Conservation (phyloP, 2,329 filamentous ascomycete genomes). For the Tothia fuscella region DNA sequence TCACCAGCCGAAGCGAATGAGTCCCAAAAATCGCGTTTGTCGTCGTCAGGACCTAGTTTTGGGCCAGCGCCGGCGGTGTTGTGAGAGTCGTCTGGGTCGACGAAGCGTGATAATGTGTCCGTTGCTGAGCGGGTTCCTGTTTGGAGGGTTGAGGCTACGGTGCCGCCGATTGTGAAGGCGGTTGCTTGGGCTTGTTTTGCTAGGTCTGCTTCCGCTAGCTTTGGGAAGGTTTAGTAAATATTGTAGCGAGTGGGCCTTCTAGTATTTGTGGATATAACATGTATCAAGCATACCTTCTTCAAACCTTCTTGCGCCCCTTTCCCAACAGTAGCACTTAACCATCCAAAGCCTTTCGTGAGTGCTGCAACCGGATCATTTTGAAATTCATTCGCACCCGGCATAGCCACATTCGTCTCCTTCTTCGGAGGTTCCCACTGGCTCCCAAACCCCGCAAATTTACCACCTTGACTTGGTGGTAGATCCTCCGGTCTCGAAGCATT, state of each 20-base stretch:
- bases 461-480: constrained; percentile 77
- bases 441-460: constrained; percentile 86
- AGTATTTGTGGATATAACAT: background rate
- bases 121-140: constrained; percentile 60
- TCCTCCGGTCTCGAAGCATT: constrained; percentile 66
- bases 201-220: constrained; percentile 60
- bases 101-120: constrained; percentile 73
- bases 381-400: constrained; percentile 64
- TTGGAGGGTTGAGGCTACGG: constrained; percentile 32
- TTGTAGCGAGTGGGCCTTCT: background rate
- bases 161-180: constrained; percentile 44
- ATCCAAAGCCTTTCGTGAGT: constrained; percentile 84
- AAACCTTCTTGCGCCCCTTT: constrained; percentile 86
- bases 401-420: constrained; percentile 27
- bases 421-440: constrained; percentile 49
- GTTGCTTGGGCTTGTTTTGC: constrained; percentile 48
- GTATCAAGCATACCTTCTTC: constrained; percentile 51
- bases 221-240: constrained; percentile 10
- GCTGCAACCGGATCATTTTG: constrained; percentile 84
- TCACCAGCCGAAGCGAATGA: constrained; percentile 29
- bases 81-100: constrained; percentile 53
- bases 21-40: constrained; percentile 44
- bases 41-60: constrained; percentile 17
- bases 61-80: constrained; percentile 16
- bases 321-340: constrained; percentile 77